These are phyloP conservation scores for Aspergillus sp. DNA, from an alignment of 2,329 filamentous ascomycete genomes.

Conservation along the genomic window DNA sequence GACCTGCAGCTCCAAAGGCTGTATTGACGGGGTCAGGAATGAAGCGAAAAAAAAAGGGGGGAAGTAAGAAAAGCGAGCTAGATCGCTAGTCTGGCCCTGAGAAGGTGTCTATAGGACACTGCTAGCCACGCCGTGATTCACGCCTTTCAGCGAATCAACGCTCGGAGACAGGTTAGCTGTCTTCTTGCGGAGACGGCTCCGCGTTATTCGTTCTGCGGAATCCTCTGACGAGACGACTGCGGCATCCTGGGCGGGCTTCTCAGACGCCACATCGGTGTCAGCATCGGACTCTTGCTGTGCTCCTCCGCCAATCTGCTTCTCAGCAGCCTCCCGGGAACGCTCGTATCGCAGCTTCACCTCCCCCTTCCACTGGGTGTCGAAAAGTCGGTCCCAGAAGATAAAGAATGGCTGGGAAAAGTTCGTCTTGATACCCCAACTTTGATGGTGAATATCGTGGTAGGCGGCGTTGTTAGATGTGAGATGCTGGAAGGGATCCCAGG, in stretches of 20 bases:
- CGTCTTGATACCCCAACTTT: constrained; percentile 95
- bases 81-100: not conserved
- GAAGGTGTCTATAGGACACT: constrained; percentile 43
- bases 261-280: constrained; percentile 28
- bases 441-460: constrained; percentile 98
- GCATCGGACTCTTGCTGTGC: constrained; percentile 25
- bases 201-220: constrained; percentile 28
- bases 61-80: not conserved
- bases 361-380: constrained; percentile 83
- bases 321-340: constrained; percentile 58
- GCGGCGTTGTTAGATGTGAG: constrained; percentile 93
- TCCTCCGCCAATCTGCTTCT: constrained; percentile 61
- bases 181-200: constrained; percentile 43
- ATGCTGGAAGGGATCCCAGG: constrained; percentile 91
- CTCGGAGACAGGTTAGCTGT: constrained; percentile 35
- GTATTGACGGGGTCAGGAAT: constrained; percentile 7
- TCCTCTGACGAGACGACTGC: constrained; percentile 33
- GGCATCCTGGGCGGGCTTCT: constrained; percentile 16
- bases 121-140: constrained; percentile 44
- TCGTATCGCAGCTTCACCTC: constrained; percentile 65
- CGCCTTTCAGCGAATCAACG: constrained; percentile 40
- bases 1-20: constrained; percentile 37
- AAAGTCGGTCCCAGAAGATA: constrained; percentile 86
- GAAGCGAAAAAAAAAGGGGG: constrained; percentile 3
- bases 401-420: constrained; percentile 64